phyloP scores from a whole-genome alignment of 768 basidiomycete species.

The Lactifluus subvellereus region DNA sequence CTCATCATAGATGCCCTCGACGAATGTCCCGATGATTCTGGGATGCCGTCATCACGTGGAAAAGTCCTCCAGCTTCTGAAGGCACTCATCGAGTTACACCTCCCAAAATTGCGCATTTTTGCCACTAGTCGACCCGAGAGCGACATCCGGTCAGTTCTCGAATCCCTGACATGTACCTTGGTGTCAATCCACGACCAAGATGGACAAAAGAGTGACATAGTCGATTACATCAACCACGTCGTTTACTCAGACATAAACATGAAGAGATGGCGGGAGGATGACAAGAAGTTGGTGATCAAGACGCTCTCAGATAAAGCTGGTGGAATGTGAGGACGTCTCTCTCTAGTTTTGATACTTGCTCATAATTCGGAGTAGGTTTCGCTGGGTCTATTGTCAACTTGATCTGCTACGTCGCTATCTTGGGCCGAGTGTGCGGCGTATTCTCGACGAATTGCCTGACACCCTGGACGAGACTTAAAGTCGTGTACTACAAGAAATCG shows the following conservation, averaged over 20 bases:
- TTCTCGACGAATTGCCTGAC: neutral
- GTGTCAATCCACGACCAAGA: neutral
- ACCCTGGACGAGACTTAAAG: neutral
- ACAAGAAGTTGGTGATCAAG: neutral
- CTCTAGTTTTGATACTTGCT: neutral
- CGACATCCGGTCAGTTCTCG: neutral
- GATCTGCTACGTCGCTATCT: neutral
- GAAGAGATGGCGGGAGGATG: neutral
- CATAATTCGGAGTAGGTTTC: neutral
- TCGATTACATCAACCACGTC: neutral
- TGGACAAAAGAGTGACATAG: neutral
- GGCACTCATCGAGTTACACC: neutral
- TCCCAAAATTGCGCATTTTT: neutral
- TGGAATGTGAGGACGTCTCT: constrained; percentile 2
- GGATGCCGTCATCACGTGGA: neutral
- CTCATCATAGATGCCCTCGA: neutral
- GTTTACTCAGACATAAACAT: neutral
- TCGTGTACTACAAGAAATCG: neutral
- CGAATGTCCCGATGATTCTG: neutral
- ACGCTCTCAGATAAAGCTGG: neutral
- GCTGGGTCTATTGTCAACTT: constrained; percentile 7
- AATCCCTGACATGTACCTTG: neutral
- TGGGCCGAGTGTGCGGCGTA: neutral
- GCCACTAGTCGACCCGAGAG: neutral
- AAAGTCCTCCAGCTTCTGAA: neutral